Evolutionary conservation across 306 rosid genomes (phyloP), one percentile per base, ranked within the genome.

Genomic region (Hylodesmum podocarpum): DNA sequence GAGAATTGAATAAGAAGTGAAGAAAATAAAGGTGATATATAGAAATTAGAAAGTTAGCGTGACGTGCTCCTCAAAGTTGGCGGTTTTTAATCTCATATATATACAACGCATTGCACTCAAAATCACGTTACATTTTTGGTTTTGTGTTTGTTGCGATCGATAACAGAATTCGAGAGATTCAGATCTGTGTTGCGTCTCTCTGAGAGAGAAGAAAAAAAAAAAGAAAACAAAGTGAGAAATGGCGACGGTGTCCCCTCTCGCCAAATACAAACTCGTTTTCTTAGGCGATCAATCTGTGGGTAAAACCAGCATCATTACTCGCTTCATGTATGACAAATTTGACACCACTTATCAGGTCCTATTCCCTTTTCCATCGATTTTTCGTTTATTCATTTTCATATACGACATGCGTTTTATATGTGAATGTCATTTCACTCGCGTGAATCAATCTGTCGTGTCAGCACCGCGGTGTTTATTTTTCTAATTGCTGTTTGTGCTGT

Each of bases 291-390:
- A 93, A 86, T 90, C 98, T 14, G 96, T 89, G 33, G 98, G 96
- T 2, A 93, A 93, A 87, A 93, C 98, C 81, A 93, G 98, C 87
- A 90, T 93, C 84, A 90, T 93, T 88, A 93, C 98, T 57, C 98
- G 98, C 80, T 90, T 93, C 86, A 93, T 93, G 98, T 93, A 93
- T 88, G 98, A 93, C 88, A 93, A 93, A 85, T 93, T 93, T 78
- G 96, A 93, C 57, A 85, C 98, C 80, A 93, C 94, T 80, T 93
- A 93, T 76, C 98, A 93, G 96, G 98, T 89, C 49, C 50, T 5
- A 5, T 0, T 50, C 62, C 25, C 8, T 41, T 43, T 8, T 55
- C 6, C 24, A 37, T 19, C 3, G 16, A 34, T 62, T 25, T 77
- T 4, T 18, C 39, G 10, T 70, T 63, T 11, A 51, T 63, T 36